Evolutionary conservation across 768 basidiomycete genomes (phyloP), one percentile per base, ranked within the genome.

Genomic region (Rhodotorula paludigena): DNA sequence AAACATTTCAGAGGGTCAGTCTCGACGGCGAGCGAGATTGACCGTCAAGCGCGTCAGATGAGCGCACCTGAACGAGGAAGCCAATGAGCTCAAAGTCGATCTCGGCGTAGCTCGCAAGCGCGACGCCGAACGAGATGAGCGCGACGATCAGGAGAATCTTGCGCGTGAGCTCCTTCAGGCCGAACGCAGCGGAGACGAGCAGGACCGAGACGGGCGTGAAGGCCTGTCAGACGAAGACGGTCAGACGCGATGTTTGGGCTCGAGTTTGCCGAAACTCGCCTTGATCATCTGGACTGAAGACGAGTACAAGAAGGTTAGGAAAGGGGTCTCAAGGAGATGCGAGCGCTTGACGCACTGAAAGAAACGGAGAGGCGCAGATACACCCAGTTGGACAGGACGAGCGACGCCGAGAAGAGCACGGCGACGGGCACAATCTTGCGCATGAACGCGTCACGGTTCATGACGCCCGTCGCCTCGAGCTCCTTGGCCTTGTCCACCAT

Each of bases 41-140:
- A 20, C 33, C 15, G 33, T 20, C 41, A 47, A 85, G 88, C 72
- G 32, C 15, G 36, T 44, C 30, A 21, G 30, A 52, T 12, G 15
- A 86, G 69, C 63, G 52, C 54, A 77, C 60, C 78, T 97, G 92
- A n/a, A 85, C 86, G 66, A 89, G 70, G 82, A 97, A 96, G 5
- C 93, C 93, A 48, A 88, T 79, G 42, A 89, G 78, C 77, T 93
- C 85, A 78, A 98, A 98, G 51, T 82, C 82, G 36, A 91, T 79
- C 77, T 98, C 93, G 39, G 94, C 93, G 47, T 85, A 88, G 0
- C 89, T 90, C 0, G 93, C 88, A 63, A 92, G 83, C 2, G 89
- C 88, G 59, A 93, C 92, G 53, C 93, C 93, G 7, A 80, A 79
- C 0, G 91, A 94, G 70, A 97, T 97, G 85, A 93, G 87, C 76